Base-by-base conservation (phyloP, 352 stramenopile genomes). In the Elongisporangium senticosum region DNA sequence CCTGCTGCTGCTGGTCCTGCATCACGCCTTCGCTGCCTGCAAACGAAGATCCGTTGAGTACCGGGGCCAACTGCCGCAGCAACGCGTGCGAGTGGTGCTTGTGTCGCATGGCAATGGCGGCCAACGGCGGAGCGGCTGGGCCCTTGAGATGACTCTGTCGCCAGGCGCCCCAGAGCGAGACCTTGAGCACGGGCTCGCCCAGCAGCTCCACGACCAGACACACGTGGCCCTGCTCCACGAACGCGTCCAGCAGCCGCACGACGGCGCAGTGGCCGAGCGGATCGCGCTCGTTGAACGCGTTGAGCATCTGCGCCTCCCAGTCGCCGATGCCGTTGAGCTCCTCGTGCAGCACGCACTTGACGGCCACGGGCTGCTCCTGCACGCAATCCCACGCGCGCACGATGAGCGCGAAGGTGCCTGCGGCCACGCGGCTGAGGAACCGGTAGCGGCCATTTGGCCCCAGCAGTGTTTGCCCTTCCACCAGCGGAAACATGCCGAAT, bases 111-210 rank as follows among this genome's bases (percentile, higher is more conserved):
- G 65, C 83, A 80, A 22, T 68, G 51, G 43, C 37, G 7, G 60
- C 53, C 33, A 53, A 64, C 24, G 39, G 52, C 43, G 56, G 47
- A 14, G 56, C 33, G 10, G 54, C 58, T 26, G 53, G 43, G 49
- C 39, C 57, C 19, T 60, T 59, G 0, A 98, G 77, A 20, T 98
- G 87, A 70, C 98, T 94, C 51, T 93, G 78, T 69, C 93, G 96
- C 70, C 96, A 90, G 52, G 87, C 93, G 40, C 97, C 96, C 71
- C 94, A 95, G 11, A 95, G 72, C 7, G 96, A 71, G 66, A 98
- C 93, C 59, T 98, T 97, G 40, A 99, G 74, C 64, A 99, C 97
- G 8, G 79, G 64, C 19, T 74, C 51, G 19, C 73, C 79, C 37
- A 92, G 63, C 33, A 87, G 68, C 68, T 92, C 83, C 23, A 92